These are phyloP conservation scores for Fusarium buharicum DNA, from an alignment of 2,329 filamentous ascomycete species.

Conservation along the genomic window DNA sequence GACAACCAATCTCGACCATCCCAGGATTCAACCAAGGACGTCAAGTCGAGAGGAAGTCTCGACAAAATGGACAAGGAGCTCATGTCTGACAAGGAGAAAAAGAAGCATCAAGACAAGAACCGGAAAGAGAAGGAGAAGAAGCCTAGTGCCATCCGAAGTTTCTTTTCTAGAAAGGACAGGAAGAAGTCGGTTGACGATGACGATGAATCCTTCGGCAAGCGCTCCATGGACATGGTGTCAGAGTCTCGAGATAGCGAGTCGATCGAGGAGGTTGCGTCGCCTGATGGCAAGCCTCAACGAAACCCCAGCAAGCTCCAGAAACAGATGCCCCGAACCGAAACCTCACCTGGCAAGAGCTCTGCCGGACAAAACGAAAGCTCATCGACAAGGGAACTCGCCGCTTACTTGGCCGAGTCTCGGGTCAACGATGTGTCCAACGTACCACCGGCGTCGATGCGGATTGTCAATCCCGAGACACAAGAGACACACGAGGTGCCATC, in stretches of 20 bases:
- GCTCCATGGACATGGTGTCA: slow-evolving; percentile 65
- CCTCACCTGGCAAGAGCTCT: slow-evolving; percentile 57
- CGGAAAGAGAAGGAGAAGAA: slow-evolving; percentile 78
- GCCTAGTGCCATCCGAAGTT: slow-evolving; percentile 65
- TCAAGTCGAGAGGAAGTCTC: slow-evolving; percentile 72
- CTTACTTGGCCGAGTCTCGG: slow-evolving; percentile 57
- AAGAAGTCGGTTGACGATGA: slow-evolving; percentile 67
- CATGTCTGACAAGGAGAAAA: slow-evolving; percentile 76
- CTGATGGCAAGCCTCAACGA: slow-evolving; percentile 63
- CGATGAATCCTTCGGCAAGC: slow-evolving; percentile 70
- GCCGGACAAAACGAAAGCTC: slow-evolving; percentile 45
- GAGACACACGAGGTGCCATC: slow-evolving; percentile 54
- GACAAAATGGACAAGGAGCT: slow-evolving; percentile 71
- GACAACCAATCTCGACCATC: slow-evolving; percentile 71
- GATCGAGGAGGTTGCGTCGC: slow-evolving; percentile 57
- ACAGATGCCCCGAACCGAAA: slow-evolving; percentile 63
- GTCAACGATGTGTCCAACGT: slow-evolving; percentile 65
- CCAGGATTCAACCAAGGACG: slow-evolving; percentile 58
- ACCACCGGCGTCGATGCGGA: slow-evolving; percentile 67
- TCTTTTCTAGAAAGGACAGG: slow-evolving; percentile 72
- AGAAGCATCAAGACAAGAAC: slow-evolving; percentile 77
- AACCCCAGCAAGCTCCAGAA: slow-evolving; percentile 78
- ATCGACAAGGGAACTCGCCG: slow-evolving; percentile 55
- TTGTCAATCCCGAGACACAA: slow-evolving; percentile 65
- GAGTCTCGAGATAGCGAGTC: slow-evolving; percentile 58